Evolutionary conservation across 2,329 filamentous ascomycete genomes (phyloP).

Genomic region (Chaetomium sp.): DNA sequence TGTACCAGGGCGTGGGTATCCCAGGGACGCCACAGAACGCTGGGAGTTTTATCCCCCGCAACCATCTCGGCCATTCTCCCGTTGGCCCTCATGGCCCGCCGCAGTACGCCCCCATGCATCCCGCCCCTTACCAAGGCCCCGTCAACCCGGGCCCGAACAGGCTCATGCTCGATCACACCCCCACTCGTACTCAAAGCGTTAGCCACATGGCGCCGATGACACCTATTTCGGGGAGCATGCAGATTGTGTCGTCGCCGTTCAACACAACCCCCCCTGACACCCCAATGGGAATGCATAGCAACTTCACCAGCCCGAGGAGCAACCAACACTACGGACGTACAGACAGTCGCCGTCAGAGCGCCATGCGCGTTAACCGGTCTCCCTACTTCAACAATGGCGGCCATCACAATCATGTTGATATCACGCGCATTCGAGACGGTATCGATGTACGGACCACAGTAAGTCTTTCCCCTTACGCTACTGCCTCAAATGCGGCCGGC

Average conservation of each 20-base stretch:
- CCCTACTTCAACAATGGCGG: conserved; percentile 42
- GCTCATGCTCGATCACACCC: conserved; percentile 31
- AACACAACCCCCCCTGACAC: conserved; percentile 29
- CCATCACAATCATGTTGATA: conserved; percentile 58
- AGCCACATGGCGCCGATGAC: conserved; percentile 23
- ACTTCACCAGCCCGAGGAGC: conserved; percentile 36
- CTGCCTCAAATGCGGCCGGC: background rate
- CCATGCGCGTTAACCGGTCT: conserved; percentile 39
- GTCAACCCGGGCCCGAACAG: conserved; percentile 24
- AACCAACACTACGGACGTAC: conserved; percentile 30
- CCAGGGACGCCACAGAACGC: conserved; percentile 11
- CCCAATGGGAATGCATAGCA: conserved; percentile 30
- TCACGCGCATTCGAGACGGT: conserved; percentile 54
- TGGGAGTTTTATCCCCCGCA: conserved; percentile 23
- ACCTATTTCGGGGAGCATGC: conserved; percentile 16
- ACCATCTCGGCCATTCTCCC: conserved; percentile 20
- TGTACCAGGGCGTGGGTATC: conserved; percentile 15
- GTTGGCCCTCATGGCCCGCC: conserved; percentile 26
- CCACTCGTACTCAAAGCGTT: conserved; percentile 25
- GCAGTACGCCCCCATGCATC: conserved; percentile 31
- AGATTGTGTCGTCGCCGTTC: conserved; percentile 26
- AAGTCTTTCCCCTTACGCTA: conserved; percentile 27
- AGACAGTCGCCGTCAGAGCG: conserved; percentile 44
- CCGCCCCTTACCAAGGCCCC: conserved; percentile 31
- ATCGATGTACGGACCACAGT: conserved; percentile 71